Conservation (phyloP, 805 yeast genomes). For the Saturnispora hagleri region DNA sequence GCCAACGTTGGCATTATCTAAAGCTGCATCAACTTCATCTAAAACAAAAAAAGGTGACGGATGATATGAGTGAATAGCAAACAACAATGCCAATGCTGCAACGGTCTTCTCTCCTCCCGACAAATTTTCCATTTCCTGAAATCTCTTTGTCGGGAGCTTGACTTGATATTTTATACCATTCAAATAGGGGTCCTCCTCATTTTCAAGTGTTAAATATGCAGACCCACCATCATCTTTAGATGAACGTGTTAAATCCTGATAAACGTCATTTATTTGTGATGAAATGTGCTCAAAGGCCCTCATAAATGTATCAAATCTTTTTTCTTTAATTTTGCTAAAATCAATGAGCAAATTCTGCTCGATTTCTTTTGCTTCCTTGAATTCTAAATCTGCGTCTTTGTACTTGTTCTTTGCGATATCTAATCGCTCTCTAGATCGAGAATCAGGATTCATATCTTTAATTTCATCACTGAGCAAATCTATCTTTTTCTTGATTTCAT, state of each 20-base stretch:
- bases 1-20: slow-evolving; percentile 81
- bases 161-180: slow-evolving; percentile 86
- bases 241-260: slow-evolving; percentile 77
- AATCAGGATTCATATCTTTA: slow-evolving; percentile 61
- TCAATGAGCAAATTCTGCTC: slow-evolving; percentile 47
- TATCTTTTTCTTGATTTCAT: slow-evolving; percentile 19
- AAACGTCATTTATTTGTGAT: slow-evolving; percentile 59
- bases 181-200: slow-evolving; percentile 81
- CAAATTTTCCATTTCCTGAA: slow-evolving; percentile 81
- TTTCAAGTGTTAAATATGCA: slow-evolving; percentile 81
- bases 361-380: slow-evolving; percentile 46
- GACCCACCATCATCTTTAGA: slow-evolving; percentile 70
- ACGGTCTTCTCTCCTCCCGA: slow-evolving; percentile 97
- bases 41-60: slow-evolving; percentile 94
- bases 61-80: slow-evolving; percentile 82
- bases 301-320: slow-evolving; percentile 56
- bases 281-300: slow-evolving; percentile 73
- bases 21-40: slow-evolving; percentile 97
- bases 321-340: slow-evolving; percentile 50
- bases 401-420: slow-evolving; percentile 56
- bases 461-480: slow-evolving; percentile 31
- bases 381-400: slow-evolving; percentile 54
- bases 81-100: slow-evolving; percentile 88
- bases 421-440: slow-evolving; percentile 69
- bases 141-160: slow-evolving; percentile 92